Conservation (phyloP, 306 rosid genomes). For the Inga oerstediana region DNA sequence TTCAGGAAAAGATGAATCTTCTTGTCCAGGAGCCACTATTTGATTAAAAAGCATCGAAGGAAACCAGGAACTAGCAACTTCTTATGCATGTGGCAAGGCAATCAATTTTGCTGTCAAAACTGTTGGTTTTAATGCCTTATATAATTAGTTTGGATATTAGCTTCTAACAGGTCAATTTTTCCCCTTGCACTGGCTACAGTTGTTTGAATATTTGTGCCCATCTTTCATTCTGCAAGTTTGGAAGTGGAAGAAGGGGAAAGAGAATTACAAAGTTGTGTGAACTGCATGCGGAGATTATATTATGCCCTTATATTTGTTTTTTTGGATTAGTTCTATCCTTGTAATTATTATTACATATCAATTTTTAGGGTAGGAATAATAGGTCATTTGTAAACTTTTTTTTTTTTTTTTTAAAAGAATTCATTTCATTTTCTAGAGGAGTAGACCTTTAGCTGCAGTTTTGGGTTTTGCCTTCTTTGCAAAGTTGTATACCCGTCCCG, state of each 20-base stretch:
- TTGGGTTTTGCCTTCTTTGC: too few relatives aligned
- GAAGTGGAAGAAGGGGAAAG: too few relatives aligned
- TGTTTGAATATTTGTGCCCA: conserved; percentile 5
- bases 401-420: too few relatives aligned
- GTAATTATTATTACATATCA: neutral
- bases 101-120: neutral
- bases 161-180: conserved; percentile 33
- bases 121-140: conserved; percentile 27
- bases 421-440: neutral
- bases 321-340: neutral
- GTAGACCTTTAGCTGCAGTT: too few relatives aligned
- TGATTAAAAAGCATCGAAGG: too few relatives aligned
- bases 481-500: too few relatives aligned
- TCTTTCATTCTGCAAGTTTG: neutral
- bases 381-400: neutral
- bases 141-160: neutral
- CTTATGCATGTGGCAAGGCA: too few relatives aligned
- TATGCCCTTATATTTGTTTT: too few relatives aligned
- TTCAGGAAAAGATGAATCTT: conserved; percentile 56
- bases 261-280: too few relatives aligned
- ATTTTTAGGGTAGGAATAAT: neutral
- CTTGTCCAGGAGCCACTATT: too few relatives aligned
- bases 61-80: too few relatives aligned
- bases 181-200: neutral
- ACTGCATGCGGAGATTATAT: too few relatives aligned